Percentiles rank a stretch among this genome's conserved stretches.
Conservation (phyloP, 2,329 filamentous ascomycete genomes). For the Fusarium anthophilum region DNA sequence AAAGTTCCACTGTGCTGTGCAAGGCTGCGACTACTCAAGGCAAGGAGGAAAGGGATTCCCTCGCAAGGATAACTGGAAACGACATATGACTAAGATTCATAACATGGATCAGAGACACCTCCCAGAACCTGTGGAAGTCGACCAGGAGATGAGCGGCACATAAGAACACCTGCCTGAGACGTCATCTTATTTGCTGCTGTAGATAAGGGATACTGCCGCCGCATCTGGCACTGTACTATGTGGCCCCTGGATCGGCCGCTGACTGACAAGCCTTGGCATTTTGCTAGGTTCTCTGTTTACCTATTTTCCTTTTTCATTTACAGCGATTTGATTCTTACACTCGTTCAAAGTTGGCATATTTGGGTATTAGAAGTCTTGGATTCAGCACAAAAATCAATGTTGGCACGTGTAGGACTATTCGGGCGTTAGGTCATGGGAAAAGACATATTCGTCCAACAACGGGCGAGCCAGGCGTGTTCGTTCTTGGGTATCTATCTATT, state of each 20-base stretch:
- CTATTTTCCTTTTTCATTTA: constrained; percentile 5
- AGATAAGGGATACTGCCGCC: not conserved
- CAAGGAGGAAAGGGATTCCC: constrained; percentile 67
- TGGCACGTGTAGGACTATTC: constrained; percentile 18
- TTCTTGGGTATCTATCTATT: constrained; percentile 44
- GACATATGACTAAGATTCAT: constrained; percentile 71
- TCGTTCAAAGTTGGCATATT: constrained; percentile 31
- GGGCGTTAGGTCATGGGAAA: constrained; percentile 38
- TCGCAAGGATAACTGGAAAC: constrained; percentile 70
- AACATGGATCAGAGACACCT: constrained; percentile 52
- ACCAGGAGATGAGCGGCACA: constrained; percentile 45
- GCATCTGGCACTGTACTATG: not conserved
- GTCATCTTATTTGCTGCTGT: not conserved
- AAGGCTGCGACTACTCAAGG: constrained; percentile 65
- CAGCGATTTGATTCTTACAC: constrained; percentile 34
- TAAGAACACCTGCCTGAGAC: not conserved
- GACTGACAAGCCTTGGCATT: not conserved
- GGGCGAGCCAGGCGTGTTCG: constrained; percentile 33
- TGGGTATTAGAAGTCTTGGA: constrained; percentile 28
- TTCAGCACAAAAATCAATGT: constrained; percentile 23
- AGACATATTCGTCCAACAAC: constrained; percentile 25
- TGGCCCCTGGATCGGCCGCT: not conserved
- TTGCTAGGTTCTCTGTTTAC: not conserved
- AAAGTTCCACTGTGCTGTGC: constrained; percentile 66
- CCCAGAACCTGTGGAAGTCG: constrained; percentile 55